phyloP scores from a whole-genome alignment of 2,329 filamentous ascomycete species.

The Nothophoma quercina region DNA sequence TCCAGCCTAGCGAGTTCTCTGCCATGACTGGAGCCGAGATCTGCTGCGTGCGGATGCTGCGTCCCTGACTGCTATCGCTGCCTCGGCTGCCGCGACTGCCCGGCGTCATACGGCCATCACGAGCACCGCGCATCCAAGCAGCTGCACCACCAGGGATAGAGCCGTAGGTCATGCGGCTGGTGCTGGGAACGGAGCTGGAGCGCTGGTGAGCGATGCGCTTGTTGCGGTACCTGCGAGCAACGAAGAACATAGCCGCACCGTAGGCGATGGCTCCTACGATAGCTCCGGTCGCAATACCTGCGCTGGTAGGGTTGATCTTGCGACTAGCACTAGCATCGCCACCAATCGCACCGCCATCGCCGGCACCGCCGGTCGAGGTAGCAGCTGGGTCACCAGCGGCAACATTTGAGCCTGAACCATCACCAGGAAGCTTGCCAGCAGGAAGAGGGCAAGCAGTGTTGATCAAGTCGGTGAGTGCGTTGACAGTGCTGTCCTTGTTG shows the following conservation, averaged over 20 bases:
- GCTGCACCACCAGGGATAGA: conserved; percentile 54
- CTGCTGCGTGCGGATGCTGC: conserved; percentile 70
- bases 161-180: conserved; percentile 59
- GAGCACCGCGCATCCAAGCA: conserved; percentile 57
- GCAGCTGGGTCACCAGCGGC: conserved; percentile 50
- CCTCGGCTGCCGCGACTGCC: conserved; percentile 50
- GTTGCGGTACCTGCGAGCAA: conserved; percentile 89
- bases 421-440: conserved; percentile 55
- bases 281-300: conserved; percentile 76
- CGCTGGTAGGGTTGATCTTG: conserved; percentile 69
- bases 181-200: conserved; percentile 77
- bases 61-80: conserved; percentile 68
- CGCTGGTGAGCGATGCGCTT: conserved; percentile 80
- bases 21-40: conserved; percentile 92
- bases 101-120: conserved; percentile 50
- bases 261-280: conserved; percentile 84
- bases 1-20: conserved; percentile 96
- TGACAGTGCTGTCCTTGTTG: conserved; percentile 70
- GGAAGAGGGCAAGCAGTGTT: conserved; percentile 81
- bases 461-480: conserved; percentile 79
- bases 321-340: conserved; percentile 61
- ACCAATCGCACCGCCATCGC: conserved; percentile 59
- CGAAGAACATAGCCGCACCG: conserved; percentile 91
- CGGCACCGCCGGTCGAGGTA: conserved; percentile 41
- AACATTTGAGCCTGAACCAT: conserved; percentile 50